Percentiles rank a stretch among this genome's conserved stretches.
These are phyloP conservation scores for Senecio squalidus DNA, from an alignment of 140 eudicot genomes.

Conservation along the genomic window DNA sequence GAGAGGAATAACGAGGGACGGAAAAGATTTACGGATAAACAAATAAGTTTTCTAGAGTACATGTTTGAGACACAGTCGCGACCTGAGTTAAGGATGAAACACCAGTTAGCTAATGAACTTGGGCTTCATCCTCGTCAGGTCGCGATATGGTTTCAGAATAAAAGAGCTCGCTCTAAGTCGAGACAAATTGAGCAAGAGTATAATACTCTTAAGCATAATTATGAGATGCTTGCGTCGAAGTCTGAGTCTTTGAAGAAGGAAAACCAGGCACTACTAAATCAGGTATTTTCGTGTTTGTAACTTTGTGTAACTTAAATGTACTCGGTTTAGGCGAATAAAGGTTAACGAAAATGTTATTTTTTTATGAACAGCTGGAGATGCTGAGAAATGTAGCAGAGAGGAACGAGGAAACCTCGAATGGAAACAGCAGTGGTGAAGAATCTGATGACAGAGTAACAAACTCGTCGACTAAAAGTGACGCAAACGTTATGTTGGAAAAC, in stretches of 20 bases:
- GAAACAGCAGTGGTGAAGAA: conserved; percentile 27
- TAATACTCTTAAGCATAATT: conserved; percentile 30
- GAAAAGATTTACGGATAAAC: conserved; percentile 54
- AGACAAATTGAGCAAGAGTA: conserved; percentile 53
- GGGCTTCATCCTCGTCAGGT: conserved; percentile 78
- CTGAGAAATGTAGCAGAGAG: conserved; percentile 25
- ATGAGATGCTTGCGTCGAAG: conserved; percentile 36
- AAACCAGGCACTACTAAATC: conserved; percentile 42
- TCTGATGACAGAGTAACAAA: conserved; percentile 10
- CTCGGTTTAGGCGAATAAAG: background rate
- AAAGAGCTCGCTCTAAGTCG: conserved; percentile 54
- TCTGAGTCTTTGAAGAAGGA: conserved; percentile 48
- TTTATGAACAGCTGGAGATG: conserved; percentile 28
- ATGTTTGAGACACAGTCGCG: conserved; percentile 51
- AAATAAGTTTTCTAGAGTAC: conserved; percentile 50
- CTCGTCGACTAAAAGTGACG: conserved; percentile 9
- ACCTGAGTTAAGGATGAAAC: conserved; percentile 53
- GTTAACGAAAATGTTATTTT: background rate
- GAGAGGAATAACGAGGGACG: conserved; percentile 36
- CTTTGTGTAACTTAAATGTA: background rate
- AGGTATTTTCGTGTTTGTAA: conserved; percentile 25
- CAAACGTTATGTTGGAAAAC: conserved; percentile 11
- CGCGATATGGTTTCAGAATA: conserved; percentile 82
- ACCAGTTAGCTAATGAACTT: conserved; percentile 49
- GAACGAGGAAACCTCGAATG: conserved; percentile 3